A percentile compares a stretch with the other conserved stretches of the same genome.
These are phyloP conservation scores for Aspergillus sp. DNA, from an alignment of 2,329 filamentous ascomycete genomes.

Conservation along the genomic window DNA sequence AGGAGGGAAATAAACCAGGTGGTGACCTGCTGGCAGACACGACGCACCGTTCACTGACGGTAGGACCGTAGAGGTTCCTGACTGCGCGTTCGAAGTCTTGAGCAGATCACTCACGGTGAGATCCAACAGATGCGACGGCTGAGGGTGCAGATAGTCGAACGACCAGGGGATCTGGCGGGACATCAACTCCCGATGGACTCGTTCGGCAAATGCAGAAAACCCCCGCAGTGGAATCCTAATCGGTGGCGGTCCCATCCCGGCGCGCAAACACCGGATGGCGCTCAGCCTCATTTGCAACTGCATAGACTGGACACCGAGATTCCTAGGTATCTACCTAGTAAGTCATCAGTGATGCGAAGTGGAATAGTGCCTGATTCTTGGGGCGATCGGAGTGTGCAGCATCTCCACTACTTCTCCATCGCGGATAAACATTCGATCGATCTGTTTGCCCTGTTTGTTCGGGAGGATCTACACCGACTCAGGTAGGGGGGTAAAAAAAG, in stretches of 20 bases:
- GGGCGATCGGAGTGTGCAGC: not conserved
- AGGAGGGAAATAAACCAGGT: slow-evolving; percentile 84
- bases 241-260: not conserved
- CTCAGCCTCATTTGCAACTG: not conserved
- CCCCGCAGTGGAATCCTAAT: slow-evolving; percentile 7
- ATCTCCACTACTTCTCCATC: not conserved
- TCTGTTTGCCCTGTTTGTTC: slow-evolving; percentile 18
- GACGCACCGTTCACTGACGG: slow-evolving; percentile 30
- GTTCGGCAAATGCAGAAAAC: slow-evolving; percentile 35
- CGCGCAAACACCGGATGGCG: slow-evolving; percentile 4
- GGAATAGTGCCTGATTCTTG: not conserved
- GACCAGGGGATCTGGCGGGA: slow-evolving; percentile 48
- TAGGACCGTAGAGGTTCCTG: slow-evolving; percentile 28
- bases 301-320: not conserved
- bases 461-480: not conserved
- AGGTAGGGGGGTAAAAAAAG: not conserved
- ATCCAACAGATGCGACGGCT: slow-evolving; percentile 63
- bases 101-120: slow-evolving; percentile 60
- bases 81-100: slow-evolving; percentile 25
- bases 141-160: slow-evolving; percentile 59
- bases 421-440: slow-evolving; percentile 11
- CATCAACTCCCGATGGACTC: slow-evolving; percentile 45
- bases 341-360: not conserved
- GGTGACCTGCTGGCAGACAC: slow-evolving; percentile 58
- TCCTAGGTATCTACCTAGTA: not conserved